Evolutionary conservation across 768 basidiomycete species (phyloP), one percentile per base, ranked within the genome.

Genomic region (Naematelia aurantialba): DNA sequence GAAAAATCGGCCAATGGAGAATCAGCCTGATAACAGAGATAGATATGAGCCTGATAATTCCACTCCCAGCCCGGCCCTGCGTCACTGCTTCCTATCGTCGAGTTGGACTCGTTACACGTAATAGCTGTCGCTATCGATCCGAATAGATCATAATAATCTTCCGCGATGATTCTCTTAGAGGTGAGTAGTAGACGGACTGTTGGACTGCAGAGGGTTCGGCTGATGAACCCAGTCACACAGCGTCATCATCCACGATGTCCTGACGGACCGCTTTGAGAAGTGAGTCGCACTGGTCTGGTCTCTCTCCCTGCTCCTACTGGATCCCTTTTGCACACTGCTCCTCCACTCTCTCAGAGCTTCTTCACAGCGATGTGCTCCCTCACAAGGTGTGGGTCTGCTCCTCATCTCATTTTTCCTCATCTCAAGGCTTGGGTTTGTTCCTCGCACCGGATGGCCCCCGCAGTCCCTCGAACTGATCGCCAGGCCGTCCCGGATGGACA

Each of bases 141-240:
- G n/a, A n/a, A n/a, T n/a, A n/a, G n/a, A n/a, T n/a, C n/a, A n/a
- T n/a, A n/a, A n/a, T n/a, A n/a, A n/a, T n/a, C n/a, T n/a, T n/a
- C n/a, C n/a, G n/a, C n/a, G n/a, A 91, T 91, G 89, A 91, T 91
- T 77, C 81, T 91, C 27, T 85, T 91, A 66, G 89, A 91, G 83
- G 89, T 89, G 74, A 56, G 79, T 54, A 39, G 19, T 34, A 8
- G 34, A 17, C 34, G n/a, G n/a, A 39, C 34, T 8, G 34, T 34
- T 11, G 25, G 45, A 21, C 39, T 11, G 17, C 63, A 25, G 47
- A 31, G n/a, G 29, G 2, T 5, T 44, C 52, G 61, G 53, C 63
- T 65, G 59, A 62, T 52, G 5, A 10, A 21, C 22, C n/a, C 42
- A 68, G 91, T 82, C 90, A 19, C 89, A 93, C 73, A 94, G 90